These are phyloP conservation scores for Sporothrix curviconia DNA, from an alignment of 2,329 filamentous ascomycete genomes.

Conservation along the genomic window DNA sequence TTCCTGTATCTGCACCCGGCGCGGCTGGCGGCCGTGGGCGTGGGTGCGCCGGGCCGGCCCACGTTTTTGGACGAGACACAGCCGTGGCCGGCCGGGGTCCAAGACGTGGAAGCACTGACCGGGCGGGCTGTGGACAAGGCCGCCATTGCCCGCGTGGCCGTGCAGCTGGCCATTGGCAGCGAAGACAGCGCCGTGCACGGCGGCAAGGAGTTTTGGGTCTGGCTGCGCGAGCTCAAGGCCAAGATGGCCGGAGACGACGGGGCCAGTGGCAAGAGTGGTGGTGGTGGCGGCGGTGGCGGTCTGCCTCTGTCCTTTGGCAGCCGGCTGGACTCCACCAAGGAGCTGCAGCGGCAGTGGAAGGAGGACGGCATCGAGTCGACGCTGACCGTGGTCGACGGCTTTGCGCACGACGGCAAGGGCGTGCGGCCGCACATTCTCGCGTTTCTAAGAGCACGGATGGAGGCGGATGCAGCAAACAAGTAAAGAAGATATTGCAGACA, in stretches of 20 bases:
- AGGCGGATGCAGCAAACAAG: neutral
- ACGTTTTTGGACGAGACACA: neutral
- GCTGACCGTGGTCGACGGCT: neutral
- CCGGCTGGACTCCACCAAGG: neutral
- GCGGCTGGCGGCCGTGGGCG: neutral
- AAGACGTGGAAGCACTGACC: neutral
- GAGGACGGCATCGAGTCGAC: neutral
- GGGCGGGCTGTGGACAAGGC: neutral
- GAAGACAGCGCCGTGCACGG: constrained; percentile 3
- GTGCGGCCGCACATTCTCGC: neutral
- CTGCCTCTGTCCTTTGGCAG: neutral
- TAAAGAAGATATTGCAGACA: too few relatives aligned
- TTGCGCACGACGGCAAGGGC: neutral
- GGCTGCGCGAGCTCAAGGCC: neutral
- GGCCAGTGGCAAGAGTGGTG: neutral
- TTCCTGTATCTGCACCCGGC: constrained; percentile 3
- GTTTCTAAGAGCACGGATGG: neutral
- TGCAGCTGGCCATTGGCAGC: neutral
- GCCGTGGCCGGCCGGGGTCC: neutral
- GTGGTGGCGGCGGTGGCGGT: too few relatives aligned
- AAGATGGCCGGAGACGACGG: neutral
- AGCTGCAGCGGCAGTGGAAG: neutral
- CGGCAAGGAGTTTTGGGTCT: neutral
- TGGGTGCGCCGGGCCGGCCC: neutral
- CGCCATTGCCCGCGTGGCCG: neutral